Evolutionary conservation across 352 stramenopile species (phyloP).

Genomic region (Globisporangium barbulae): DNA sequence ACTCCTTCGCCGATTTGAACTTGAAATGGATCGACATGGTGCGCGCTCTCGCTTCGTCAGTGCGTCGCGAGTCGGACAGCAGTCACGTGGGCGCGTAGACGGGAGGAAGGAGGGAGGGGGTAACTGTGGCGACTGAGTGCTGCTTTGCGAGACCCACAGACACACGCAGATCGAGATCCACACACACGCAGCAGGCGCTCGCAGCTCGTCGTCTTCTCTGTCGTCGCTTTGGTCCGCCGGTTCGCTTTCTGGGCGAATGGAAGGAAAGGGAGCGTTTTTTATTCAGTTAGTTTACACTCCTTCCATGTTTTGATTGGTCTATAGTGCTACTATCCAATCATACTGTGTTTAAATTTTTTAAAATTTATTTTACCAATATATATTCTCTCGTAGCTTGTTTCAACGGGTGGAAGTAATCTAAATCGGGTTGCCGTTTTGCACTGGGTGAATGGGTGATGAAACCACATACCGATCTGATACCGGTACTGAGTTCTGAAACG

Average conservation of each 20-base stretch:
- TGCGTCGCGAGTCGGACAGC: background rate
- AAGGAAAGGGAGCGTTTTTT: background rate
- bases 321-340: background rate
- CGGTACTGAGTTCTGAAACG: background rate
- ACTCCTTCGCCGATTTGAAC: conserved; percentile 90
- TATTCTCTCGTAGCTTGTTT: background rate
- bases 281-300: background rate
- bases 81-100: background rate
- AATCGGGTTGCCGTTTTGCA: no score
- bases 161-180: background rate
- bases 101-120: no score
- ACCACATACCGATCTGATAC: background rate
- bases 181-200: background rate
- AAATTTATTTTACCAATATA: background rate
- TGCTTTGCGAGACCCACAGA: background rate
- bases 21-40: conserved; percentile 91
- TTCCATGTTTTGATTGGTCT: background rate
- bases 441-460: no score
- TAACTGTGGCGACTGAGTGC: background rate
- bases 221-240: background rate
- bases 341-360: background rate
- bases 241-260: conserved; percentile 1
- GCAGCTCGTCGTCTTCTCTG: background rate
- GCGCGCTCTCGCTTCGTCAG: background rate
- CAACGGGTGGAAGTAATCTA: no score